A percentile compares a stretch with the other conserved stretches of the same genome.
Evolutionary conservation across 139 green algal genomes (phyloP).

Genomic region (Protoeuglena noctilucae): DNA sequence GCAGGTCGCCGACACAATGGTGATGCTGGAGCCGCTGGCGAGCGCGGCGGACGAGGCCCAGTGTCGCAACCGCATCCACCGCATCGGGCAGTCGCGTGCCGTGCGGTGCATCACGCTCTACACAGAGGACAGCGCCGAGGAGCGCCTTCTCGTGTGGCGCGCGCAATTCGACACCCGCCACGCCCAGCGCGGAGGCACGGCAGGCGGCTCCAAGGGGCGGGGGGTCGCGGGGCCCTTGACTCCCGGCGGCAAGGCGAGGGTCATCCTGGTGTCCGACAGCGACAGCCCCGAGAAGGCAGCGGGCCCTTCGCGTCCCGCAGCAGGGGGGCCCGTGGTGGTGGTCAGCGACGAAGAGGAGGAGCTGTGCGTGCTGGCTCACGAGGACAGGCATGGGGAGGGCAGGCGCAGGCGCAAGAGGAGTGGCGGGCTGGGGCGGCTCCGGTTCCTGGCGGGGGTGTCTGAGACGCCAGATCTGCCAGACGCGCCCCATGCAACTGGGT

Average conservation of each 20-base stretch:
- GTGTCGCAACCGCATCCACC: neutral
- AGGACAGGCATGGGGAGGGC: neutral
- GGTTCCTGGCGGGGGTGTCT: neutral
- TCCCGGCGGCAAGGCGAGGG: no score
- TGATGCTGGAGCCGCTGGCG: neutral
- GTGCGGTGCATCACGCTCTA: neutral
- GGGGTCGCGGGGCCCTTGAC: no score
- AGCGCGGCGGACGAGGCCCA: neutral
- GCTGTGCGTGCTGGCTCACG: neutral
- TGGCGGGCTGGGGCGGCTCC: neutral
- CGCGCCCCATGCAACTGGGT: neutral
- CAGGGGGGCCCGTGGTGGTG: no score
- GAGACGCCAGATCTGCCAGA: neutral
- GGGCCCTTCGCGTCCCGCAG: no score
- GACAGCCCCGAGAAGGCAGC: no score
- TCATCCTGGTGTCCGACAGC: no score
- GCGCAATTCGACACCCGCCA: neutral
- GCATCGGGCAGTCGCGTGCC: conserved; percentile 1
- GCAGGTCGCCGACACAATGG: neutral
- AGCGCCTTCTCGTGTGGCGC: conserved; percentile 1
- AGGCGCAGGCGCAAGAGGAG: neutral
- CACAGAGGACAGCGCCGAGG: neutral
- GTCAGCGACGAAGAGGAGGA: neutral
- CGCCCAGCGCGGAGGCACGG: neutral
- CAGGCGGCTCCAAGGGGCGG: neutral